These are phyloP conservation scores for Chalciporus piperatus DNA, from an alignment of 768 basidiomycete species.

Conservation along the genomic window DNA sequence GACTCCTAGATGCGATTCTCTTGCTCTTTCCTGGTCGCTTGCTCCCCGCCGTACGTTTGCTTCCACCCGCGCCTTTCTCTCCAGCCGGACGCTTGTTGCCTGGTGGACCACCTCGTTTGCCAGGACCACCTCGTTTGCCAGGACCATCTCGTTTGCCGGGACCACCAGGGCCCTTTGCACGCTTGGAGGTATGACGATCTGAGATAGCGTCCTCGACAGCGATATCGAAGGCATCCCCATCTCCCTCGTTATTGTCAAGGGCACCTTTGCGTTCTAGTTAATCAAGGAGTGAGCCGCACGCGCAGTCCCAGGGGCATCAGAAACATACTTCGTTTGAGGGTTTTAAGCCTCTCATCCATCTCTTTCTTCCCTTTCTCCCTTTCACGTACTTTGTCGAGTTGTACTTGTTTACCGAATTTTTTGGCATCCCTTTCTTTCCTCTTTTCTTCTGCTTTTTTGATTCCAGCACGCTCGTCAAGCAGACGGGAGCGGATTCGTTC, in stretches of 20 bases:
- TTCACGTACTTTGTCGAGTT: conserved; percentile 91
- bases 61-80: conserved; percentile 5
- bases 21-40: conserved; percentile 62
- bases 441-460: conserved; percentile 91
- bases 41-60: conserved; percentile 31
- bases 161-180: conserved; percentile 31
- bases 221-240: conserved; percentile 73
- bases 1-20: conserved; percentile 43
- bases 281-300: conserved; percentile 2
- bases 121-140: too few relatives aligned
- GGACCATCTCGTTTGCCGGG: conserved; percentile 26
- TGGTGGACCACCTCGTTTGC: conserved; percentile 32
- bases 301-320: not conserved
- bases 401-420: conserved; percentile 98
- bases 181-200: conserved; percentile 63
- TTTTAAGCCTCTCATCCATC: conserved; percentile 81
- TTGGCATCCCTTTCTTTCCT: conserved; percentile 91
- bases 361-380: conserved; percentile 88
- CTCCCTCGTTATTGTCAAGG: conserved; percentile 59
- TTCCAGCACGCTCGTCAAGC: conserved; percentile 81
- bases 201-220: conserved; percentile 87
- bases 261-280: conserved; percentile 78
- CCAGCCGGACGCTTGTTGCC: conserved; percentile 42
- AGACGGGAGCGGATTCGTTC: conserved; percentile 89
- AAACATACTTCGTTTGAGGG: conserved; percentile 79